Conservation (phyloP, 768 basidiomycete genomes). For the Trichaptum fuscoviolaceum region DNA sequence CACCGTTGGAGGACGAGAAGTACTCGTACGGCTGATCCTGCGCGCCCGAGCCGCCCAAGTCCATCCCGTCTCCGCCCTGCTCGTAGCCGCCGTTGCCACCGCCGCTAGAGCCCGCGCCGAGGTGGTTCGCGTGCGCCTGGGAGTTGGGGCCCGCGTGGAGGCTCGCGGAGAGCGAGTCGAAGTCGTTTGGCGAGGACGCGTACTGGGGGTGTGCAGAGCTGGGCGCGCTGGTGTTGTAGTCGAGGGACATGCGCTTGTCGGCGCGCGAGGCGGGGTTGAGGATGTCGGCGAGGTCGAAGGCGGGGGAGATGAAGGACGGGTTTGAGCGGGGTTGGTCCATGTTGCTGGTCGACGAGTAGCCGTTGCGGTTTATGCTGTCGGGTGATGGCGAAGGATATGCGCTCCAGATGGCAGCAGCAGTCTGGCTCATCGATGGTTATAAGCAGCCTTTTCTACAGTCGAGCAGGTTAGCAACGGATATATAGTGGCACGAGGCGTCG, state of each 20-base stretch:
- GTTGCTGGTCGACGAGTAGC: background rate
- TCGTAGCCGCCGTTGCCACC: slow-evolving; percentile 42
- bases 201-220: background rate
- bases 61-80: slow-evolving; percentile 49
- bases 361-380: background rate
- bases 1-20: slow-evolving; percentile 33
- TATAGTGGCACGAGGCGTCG: background rate
- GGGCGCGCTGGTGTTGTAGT: background rate
- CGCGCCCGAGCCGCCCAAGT: slow-evolving; percentile 34
- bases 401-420: background rate
- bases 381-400: background rate
- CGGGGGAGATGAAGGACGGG: slow-evolving; percentile 19
- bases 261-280: slow-evolving; percentile 43
- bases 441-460: too few species aligned
- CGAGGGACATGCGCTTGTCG: slow-evolving; percentile 10
- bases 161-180: slow-evolving; percentile 46
- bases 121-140: slow-evolving; percentile 26
- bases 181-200: slow-evolving; percentile 36
- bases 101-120: slow-evolving; percentile 28
- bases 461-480: background rate
- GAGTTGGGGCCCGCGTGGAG: slow-evolving; percentile 35
- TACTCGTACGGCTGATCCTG: slow-evolving; percentile 52
- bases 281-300: slow-evolving; percentile 39
- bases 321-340: background rate
- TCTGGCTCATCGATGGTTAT: background rate